Conservation (phyloP, 2,329 filamentous ascomycete species). For the Myriosclerotinia scirpicola region DNA sequence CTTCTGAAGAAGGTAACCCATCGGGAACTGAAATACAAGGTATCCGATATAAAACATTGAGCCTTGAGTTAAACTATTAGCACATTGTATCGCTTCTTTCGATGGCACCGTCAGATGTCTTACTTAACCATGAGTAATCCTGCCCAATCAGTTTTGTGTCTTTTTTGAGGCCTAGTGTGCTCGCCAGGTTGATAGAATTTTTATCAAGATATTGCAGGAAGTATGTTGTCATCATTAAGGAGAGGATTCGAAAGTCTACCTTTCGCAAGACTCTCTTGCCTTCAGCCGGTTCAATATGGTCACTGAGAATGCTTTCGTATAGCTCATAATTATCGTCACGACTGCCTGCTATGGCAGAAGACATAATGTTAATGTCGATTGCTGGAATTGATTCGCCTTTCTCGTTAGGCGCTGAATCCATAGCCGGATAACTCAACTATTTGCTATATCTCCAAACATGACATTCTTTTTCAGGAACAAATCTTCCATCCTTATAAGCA, state of each 20-base stretch:
- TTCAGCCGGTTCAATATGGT: not conserved
- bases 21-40: slow-evolving; percentile 35
- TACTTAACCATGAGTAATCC: slow-evolving; percentile 44
- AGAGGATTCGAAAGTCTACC: slow-evolving; percentile 54
- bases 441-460: not conserved
- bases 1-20: slow-evolving; percentile 29
- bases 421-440: not conserved
- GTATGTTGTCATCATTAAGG: slow-evolving; percentile 56
- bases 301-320: not conserved
- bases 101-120: not conserved
- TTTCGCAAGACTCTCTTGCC: slow-evolving; percentile 49
- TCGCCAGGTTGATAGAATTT: slow-evolving; percentile 51
- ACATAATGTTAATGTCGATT: not conserved
- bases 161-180: slow-evolving; percentile 48
- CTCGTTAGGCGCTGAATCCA: not conserved
- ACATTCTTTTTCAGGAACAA: not conserved
- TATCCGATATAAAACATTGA: slow-evolving; percentile 40
- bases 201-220: slow-evolving; percentile 63
- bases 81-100: not conserved
- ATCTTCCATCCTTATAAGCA: not conserved
- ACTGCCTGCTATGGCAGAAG: not conserved
- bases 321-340: slow-evolving; percentile 9
- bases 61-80: slow-evolving; percentile 42
- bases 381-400: not conserved
- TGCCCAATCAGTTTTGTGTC: slow-evolving; percentile 49